Evolutionary conservation across 2,329 filamentous ascomycete genomes (phyloP).

Genomic region (Colletotrichum chrysophilum): DNA sequence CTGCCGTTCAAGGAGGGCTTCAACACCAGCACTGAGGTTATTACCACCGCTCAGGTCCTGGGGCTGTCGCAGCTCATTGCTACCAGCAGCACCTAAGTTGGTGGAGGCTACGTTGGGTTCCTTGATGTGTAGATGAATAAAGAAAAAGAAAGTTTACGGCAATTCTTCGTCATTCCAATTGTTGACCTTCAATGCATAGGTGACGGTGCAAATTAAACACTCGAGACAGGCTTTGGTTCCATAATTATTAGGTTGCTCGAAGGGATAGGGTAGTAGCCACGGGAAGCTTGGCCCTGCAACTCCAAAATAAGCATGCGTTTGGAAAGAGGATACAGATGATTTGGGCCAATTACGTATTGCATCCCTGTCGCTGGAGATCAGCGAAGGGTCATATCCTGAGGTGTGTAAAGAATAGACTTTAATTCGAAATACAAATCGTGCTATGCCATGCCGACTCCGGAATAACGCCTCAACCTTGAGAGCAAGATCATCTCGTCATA

Average conservation of each 20-base stretch:
- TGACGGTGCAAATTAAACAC: too few relatives aligned
- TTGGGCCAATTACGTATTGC: background rate
- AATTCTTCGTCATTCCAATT: background rate
- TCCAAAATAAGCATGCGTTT: background rate
- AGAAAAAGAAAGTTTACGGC: background rate
- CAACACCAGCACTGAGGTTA: background rate
- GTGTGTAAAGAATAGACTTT: background rate
- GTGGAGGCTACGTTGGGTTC: background rate
- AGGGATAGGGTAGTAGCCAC: background rate
- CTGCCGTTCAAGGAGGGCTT: slow-evolving; percentile 16
- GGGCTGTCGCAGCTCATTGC: slow-evolving; percentile 7
- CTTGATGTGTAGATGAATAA: background rate
- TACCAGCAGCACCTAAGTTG: background rate
- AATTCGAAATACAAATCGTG: background rate
- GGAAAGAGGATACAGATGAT: background rate
- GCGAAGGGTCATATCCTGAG: fast-evolving
- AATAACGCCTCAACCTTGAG: background rate
- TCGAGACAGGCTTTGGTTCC: fast-evolving
- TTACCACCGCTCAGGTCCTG: slow-evolving; percentile 9
- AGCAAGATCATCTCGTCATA: background rate
- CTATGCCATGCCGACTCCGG: background rate
- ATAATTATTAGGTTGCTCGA: background rate
- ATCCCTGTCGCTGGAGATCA: fast-evolving
- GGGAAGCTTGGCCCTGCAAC: background rate
- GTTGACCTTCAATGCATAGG: too few relatives aligned